Evolutionary conservation across 2,329 filamentous ascomycete species (phyloP), one percentile per base, ranked within the genome.

Genomic region (Cladosporium colombiae): DNA sequence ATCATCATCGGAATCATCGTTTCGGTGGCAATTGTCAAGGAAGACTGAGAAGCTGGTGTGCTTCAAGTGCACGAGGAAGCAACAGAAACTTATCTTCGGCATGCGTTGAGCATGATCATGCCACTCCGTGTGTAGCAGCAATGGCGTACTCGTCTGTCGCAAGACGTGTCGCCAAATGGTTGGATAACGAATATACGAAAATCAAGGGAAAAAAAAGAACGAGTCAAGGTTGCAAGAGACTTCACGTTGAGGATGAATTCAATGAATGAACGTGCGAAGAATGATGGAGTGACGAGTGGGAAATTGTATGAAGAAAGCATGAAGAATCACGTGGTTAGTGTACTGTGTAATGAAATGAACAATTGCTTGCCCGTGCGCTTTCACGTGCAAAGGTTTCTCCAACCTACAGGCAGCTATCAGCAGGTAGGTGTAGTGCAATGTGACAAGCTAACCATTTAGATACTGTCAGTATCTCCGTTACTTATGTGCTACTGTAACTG

Each of bases 1-100:
- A 62, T 70, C 18, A 29, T 65, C 18, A 60, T 56, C 8, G 62
- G 68, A 6, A 57, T 67, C 10, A 40, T 67, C 18, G 29, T 31
- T 23, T 31, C 59, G n/a, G 59, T 40, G 16, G 33, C 46, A 56
- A 65, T 66, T 7, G 8, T 10, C 29, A 62, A 25, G 21, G 23
- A 49, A 25, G 11, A 40, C 5, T 58, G 23, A 58, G 53, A 56
- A 7, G 16, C 35, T 18, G 35, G 2, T n/a, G 18, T 44, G 37
- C 16, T 18, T n/a, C 7, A 1, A 44, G 1, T 44, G 18, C 37
- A 44, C 18, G 37, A 44, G 18, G 13, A 37, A 6, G 5, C 35
- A 37, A 4, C 14, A 37, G 16, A 18, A n/a, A 7, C 18, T 8
- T 3, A n/a, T 21, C n/a, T 21, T 21, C 40, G 21, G 40, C 40